phyloP scores from a whole-genome alignment of 805 yeast genomes.

The Nakazawaea ishiwadae region DNA sequence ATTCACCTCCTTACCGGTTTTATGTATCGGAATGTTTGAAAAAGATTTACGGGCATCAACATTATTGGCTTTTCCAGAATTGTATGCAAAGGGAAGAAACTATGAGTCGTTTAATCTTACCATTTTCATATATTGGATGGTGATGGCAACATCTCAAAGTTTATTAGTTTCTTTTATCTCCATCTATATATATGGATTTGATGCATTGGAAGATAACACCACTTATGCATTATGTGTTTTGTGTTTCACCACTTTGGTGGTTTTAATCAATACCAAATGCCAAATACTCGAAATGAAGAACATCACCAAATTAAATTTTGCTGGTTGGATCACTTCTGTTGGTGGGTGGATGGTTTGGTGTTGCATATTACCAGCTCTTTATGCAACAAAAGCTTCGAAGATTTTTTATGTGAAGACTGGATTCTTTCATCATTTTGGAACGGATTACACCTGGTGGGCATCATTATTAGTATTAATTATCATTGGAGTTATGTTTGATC shows the following conservation, averaged over 20 bases:
- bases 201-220: constrained; percentile 66
- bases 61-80: constrained; percentile 84
- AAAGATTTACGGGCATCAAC: constrained; percentile 88
- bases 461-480: constrained; percentile 51
- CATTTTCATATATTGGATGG: constrained; percentile 74
- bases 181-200: constrained; percentile 66
- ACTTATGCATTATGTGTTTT: constrained; percentile 80
- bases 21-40: constrained; percentile 93
- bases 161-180: constrained; percentile 64
- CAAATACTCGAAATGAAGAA: constrained; percentile 79
- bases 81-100: constrained; percentile 72
- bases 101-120: constrained; percentile 69
- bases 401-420: constrained; percentile 74
- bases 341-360: constrained; percentile 89
- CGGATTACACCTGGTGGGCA: constrained; percentile 86
- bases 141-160: constrained; percentile 69
- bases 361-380: constrained; percentile 66
- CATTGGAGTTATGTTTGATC: constrained; percentile 64
- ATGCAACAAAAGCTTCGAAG: constrained; percentile 43
- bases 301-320: constrained; percentile 62
- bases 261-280: constrained; percentile 71
- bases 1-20: constrained; percentile 88
- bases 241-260: constrained; percentile 65
- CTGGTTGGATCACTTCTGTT: constrained; percentile 64
- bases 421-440: constrained; percentile 67